These are phyloP conservation scores for Colletotrichum incanum DNA, from an alignment of 2,329 filamentous ascomycete species.

Conservation along the genomic window DNA sequence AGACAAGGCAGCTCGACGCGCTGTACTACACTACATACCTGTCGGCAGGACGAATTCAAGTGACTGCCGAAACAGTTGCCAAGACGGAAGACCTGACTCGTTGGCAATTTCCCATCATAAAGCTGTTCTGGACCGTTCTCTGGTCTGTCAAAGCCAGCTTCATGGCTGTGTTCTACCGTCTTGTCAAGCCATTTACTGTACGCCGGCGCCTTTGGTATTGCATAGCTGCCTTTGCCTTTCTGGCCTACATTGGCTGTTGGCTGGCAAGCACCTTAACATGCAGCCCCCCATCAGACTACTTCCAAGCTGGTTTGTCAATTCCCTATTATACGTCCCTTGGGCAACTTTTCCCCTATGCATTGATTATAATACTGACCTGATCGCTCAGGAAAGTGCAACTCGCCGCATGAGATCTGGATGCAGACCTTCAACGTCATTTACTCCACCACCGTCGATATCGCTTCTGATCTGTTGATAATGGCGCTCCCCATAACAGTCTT, in stretches of 20 bases:
- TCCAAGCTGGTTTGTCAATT: slow-evolving; percentile 39
- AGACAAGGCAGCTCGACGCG: slow-evolving; percentile 44
- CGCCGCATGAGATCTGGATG: slow-evolving; percentile 39
- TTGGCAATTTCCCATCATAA: slow-evolving; percentile 47
- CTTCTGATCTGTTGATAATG: slow-evolving; percentile 45
- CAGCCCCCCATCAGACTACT: slow-evolving; percentile 40
- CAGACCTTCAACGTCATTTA: slow-evolving; percentile 43
- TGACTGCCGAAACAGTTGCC: slow-evolving; percentile 27
- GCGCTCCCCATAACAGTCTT: slow-evolving; percentile 43
- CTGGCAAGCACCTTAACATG: slow-evolving; percentile 43
- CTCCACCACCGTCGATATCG: slow-evolving; percentile 43
- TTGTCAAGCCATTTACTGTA: slow-evolving; percentile 42
- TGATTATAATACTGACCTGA: not conserved
- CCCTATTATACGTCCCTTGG: not conserved
- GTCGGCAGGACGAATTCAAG: slow-evolving; percentile 36
- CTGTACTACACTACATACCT: slow-evolving; percentile 45
- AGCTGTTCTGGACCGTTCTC: slow-evolving; percentile 47
- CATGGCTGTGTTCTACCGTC: slow-evolving; percentile 45
- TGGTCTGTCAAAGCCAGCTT: slow-evolving; percentile 49
- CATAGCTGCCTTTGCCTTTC: slow-evolving; percentile 41
- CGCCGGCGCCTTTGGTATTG: slow-evolving; percentile 44
- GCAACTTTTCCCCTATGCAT: not conserved
- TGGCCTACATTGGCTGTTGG: slow-evolving; percentile 45
- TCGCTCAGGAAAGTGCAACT: slow-evolving; percentile 42
- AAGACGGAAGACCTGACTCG: slow-evolving; percentile 35